Conservation (phyloP, 805 yeast species). For the Schwanniomyces pseudopolymorphus region DNA sequence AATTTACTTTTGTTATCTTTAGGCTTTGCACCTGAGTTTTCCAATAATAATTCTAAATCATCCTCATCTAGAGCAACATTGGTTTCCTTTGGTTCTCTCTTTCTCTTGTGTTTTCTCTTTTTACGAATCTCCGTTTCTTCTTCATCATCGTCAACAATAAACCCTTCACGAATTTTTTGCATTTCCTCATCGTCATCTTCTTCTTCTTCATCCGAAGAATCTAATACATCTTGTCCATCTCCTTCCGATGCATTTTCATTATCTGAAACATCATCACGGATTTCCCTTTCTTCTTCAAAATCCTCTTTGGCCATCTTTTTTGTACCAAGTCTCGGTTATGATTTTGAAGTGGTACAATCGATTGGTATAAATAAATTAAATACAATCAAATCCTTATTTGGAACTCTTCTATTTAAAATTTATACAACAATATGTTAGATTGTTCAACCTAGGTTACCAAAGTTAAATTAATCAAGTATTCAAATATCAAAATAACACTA, state of each 20-base stretch:
- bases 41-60: conserved; percentile 88
- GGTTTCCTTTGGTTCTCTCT: conserved; percentile 38
- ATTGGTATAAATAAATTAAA: background rate
- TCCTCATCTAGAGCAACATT: conserved; percentile 82
- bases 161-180: conserved; percentile 80
- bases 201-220: conserved; percentile 88
- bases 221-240: conserved; percentile 39
- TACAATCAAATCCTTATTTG: background rate
- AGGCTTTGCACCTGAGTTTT: conserved; percentile 78
- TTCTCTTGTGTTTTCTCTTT: conserved; percentile 39
- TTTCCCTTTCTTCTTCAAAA: conserved; percentile 35
- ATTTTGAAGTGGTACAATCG: conserved; percentile 1
- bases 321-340: background rate
- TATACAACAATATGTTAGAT: background rate
- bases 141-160: conserved; percentile 89
- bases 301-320: conserved; percentile 29
- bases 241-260: conserved; percentile 28
- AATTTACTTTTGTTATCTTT: conserved; percentile 47
- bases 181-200: conserved; percentile 84
- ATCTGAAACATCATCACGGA: conserved; percentile 31
- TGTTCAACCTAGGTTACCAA: background rate
- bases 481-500: background rate
- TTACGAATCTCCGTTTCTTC: conserved; percentile 29
- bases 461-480: background rate
- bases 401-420: background rate